phyloP scores from a whole-genome alignment of 805 yeast genomes.

The Metschnikowia lachancei region DNA sequence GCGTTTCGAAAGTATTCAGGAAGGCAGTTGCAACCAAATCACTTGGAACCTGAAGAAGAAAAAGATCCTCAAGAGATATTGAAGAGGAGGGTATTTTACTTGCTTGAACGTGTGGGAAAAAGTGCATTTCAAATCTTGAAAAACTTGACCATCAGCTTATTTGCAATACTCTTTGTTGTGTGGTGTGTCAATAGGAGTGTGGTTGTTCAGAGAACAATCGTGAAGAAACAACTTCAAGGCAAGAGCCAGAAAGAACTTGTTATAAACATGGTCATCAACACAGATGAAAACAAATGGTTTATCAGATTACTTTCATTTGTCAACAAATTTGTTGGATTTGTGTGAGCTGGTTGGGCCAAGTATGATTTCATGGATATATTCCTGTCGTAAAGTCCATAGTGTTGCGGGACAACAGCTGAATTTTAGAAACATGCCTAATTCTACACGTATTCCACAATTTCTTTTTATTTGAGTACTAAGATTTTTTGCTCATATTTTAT shows the following conservation, averaged over 20 bases:
- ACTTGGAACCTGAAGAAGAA: conserved; percentile 11
- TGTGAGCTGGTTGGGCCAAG: conserved; percentile 11
- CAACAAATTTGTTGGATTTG: conserved; percentile 44
- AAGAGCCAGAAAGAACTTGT: conserved; percentile 37
- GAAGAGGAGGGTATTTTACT: conserved; percentile 22
- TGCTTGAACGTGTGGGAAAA: conserved; percentile 30
- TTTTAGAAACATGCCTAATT: not conserved
- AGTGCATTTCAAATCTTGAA: conserved; percentile 29
- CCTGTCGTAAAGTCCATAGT: not conserved
- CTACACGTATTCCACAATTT: not conserved
- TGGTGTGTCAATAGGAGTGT: conserved; percentile 45
- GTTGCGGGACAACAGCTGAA: conserved; percentile 13
- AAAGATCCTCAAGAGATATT: conserved; percentile 14
- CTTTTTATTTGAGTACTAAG: not conserved
- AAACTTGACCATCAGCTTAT: conserved; percentile 34
- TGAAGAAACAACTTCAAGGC: conserved; percentile 28
- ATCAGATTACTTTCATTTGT: conserved; percentile 35
- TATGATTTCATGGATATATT: not conserved
- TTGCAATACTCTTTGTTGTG: conserved; percentile 38
- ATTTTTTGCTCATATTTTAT: not conserved
- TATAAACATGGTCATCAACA: conserved; percentile 42
- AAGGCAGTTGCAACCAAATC: not conserved
- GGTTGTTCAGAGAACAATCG: conserved; percentile 37
- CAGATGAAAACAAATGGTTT: conserved; percentile 45
- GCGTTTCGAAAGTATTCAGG: conserved; percentile 9